These are phyloP conservation scores for Aspergillus cavernicola DNA, from an alignment of 495 filamentous ascomycete species.

Conservation along the genomic window DNA sequence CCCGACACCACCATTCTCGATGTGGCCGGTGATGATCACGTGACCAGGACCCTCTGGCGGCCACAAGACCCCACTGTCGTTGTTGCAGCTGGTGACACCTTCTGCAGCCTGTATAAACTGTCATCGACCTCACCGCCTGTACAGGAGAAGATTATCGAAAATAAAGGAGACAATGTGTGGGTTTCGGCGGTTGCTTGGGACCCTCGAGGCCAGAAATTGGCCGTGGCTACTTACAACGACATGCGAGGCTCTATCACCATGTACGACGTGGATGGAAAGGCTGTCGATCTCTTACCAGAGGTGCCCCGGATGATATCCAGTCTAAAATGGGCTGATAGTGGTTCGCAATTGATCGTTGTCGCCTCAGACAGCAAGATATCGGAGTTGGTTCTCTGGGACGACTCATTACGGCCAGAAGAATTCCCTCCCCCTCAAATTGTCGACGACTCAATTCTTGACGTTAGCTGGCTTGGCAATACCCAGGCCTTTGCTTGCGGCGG, in stretches of 20 bases:
- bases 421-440: conserved; percentile 38
- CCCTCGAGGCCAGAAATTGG: conserved; percentile 59
- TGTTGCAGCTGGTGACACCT: conserved; percentile 70
- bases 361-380: conserved; percentile 39
- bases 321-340: conserved; percentile 38
- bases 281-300: conserved; percentile 46
- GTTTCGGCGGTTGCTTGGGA: conserved; percentile 69
- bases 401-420: conserved; percentile 37
- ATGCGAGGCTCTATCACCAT: conserved; percentile 62
- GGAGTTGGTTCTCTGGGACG: conserved; percentile 46
- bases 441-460: conserved; percentile 36
- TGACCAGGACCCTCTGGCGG: conserved; percentile 74
- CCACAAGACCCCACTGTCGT: conserved; percentile 70
- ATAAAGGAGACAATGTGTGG: conserved; percentile 32
- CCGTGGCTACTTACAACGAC: conserved; percentile 63
- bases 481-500: conserved; percentile 40
- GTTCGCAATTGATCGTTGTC: conserved; percentile 40
- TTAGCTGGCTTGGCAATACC: conserved; percentile 34
- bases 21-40: conserved; percentile 56
- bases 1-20: conserved; percentile 62
- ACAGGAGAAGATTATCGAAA: conserved; percentile 37
- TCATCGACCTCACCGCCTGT: conserved; percentile 36
- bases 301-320: conserved; percentile 44
- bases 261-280: conserved; percentile 60
- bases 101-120: conserved; percentile 77